Evolutionary conservation across 345 rosid genomes (phyloP), one percentile per base, ranked within the genome.

Genomic region (Populus pruinosa): DNA sequence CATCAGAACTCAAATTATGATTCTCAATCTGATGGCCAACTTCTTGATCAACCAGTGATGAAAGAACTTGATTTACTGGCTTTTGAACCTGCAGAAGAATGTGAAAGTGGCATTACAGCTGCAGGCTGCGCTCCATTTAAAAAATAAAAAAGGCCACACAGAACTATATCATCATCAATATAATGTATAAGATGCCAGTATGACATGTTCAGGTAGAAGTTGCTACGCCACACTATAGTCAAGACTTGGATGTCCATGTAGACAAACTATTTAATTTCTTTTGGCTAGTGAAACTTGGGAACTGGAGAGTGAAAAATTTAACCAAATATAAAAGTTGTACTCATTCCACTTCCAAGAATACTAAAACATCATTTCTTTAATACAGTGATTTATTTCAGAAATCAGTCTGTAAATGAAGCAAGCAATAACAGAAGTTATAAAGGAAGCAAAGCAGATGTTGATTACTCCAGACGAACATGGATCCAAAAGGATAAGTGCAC

Each of bases 41-140:
- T 86, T 96, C 99, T 86, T 91, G 98, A 85, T 96, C 98, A 87
- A 93, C 89, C 82, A 96, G 88, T 7, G 94, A 89, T 33, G 98
- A 93, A 83, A 93, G 90, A 68, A 93, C 96, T 87, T 92, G 99
- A 89, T 90, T 92, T 56, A 91, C 64, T 70, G 99, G 96, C 82
- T 91, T 94, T 49, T 83, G 89, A 79, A 92, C 98, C 99, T 96
- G 85, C 55, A 77, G 21, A 80, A 75, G 71, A 71, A 77, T 25
- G 49, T 64, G 70, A 27, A 67, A 63, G 68, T 41, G 49, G 74
- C 44, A 77, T 71, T 70, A 76, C 67, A 27, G 36, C 64, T 82
- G 76, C 69, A 69, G 71, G 63, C 16, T 50, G 39, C 56, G 67
- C 25, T 21, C 18, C 70, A 59, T 18, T 59, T 11, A 33, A 4